Percentiles rank a stretch among this genome's conserved stretches.
phyloP scores from a whole-genome alignment of 2,329 filamentous ascomycete species.

The Diaporthe sp. region DNA sequence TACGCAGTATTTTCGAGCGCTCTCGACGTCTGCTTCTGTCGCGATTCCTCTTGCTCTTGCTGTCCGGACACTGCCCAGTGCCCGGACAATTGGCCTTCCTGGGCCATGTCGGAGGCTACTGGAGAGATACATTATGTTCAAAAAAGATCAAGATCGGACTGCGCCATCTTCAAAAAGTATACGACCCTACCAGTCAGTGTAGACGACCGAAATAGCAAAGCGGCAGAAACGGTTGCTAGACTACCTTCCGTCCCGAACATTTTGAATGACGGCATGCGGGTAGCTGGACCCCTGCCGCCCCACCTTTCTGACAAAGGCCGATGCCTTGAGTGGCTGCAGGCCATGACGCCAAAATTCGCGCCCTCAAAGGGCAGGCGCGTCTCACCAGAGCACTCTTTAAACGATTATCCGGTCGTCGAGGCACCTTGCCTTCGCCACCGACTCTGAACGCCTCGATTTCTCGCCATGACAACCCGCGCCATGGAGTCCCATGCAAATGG shows the following conservation, averaged over 20 bases:
- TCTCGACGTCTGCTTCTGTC: constrained; percentile 65
- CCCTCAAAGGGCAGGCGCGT: constrained; percentile 52
- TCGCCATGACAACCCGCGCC: constrained; percentile 46
- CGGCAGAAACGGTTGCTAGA: background rate
- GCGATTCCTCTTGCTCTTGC: constrained; percentile 57
- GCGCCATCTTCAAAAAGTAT: constrained; percentile 1
- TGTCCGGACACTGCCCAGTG: constrained; percentile 10
- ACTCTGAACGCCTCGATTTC: background rate
- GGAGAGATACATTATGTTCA: constrained; percentile 55
- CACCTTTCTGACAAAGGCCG: constrained; percentile 45
- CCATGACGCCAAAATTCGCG: constrained; percentile 53
- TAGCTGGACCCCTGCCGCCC: constrained; percentile 26
- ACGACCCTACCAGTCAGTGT: background rate
- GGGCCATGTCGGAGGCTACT: constrained; percentile 55
- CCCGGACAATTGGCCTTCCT: constrained; percentile 46
- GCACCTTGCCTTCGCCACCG: background rate
- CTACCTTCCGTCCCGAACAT: background rate
- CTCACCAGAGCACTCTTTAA: constrained; percentile 46
- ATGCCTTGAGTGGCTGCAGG: constrained; percentile 56
- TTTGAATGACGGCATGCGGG: constrained; percentile 39
- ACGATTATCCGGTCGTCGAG: background rate
- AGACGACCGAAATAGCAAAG: background rate
- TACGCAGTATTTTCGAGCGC: constrained; percentile 68
- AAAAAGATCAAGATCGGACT: background rate
- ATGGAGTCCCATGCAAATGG: constrained; percentile 38